phyloP scores from a whole-genome alignment of 352 stramenopile species.

The Globisporangium camurandrum region DNA sequence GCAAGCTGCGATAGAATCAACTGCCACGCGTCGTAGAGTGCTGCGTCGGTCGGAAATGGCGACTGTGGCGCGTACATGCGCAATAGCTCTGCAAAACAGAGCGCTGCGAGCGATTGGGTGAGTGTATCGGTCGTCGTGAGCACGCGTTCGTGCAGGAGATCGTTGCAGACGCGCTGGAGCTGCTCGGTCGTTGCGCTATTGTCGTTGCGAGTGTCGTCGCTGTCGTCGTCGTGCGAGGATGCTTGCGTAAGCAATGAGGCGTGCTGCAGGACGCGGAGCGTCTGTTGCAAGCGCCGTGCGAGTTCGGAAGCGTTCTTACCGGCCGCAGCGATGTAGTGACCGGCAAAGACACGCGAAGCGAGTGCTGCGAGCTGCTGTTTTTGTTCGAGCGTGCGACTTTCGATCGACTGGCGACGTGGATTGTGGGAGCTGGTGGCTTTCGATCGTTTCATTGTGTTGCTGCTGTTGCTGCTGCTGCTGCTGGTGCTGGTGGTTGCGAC shows the following conservation, averaged over 20 bases:
- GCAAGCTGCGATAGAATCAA: constrained; percentile 54
- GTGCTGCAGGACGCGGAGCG: constrained; percentile 36
- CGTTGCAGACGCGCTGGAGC: constrained; percentile 35
- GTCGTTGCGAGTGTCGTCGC: not conserved
- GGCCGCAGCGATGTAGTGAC: constrained; percentile 19
- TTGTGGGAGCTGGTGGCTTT: too few relatives aligned
- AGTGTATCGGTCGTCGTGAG: constrained; percentile 38
- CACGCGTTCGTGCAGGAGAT: constrained; percentile 49
- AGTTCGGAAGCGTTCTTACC: constrained; percentile 31
- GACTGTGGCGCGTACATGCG: constrained; percentile 56
- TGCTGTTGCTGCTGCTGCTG: too few relatives aligned
- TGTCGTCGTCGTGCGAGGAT: constrained; percentile 39
- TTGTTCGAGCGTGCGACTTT: constrained; percentile 3
- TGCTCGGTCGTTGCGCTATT: constrained; percentile 21
- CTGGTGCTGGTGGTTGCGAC: too few relatives aligned
- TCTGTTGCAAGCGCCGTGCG: constrained; percentile 41
- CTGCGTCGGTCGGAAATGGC: constrained; percentile 56
- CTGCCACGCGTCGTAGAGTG: constrained; percentile 65
- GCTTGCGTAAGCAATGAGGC: constrained; percentile 24
- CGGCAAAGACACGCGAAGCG: constrained; percentile 6
- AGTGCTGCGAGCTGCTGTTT: constrained; percentile 1
- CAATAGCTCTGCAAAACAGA: constrained; percentile 67
- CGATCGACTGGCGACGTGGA: not conserved
- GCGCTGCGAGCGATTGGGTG: constrained; percentile 53
- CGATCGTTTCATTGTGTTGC: too few relatives aligned